Percentiles rank a stretch among this genome's conserved stretches.
Evolutionary conservation across 2,329 filamentous ascomycete genomes (phyloP).

Genomic region (Aspergillus pseudonomiae): DNA sequence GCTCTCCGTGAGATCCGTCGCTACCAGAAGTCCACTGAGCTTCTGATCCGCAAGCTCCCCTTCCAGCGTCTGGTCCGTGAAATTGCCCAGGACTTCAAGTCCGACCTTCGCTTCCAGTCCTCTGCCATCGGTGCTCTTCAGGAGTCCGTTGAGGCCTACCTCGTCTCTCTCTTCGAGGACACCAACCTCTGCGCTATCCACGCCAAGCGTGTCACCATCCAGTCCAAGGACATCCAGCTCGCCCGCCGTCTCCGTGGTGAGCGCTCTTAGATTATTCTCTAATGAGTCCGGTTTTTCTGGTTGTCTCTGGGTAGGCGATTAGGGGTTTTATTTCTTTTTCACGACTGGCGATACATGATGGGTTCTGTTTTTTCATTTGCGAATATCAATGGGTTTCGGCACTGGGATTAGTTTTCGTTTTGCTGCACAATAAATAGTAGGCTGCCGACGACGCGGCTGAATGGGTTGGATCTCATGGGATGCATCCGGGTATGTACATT

Average conservation of each 20-base stretch:
- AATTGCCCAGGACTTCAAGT: conserved; percentile 95
- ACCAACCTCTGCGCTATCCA: conserved; percentile 99
- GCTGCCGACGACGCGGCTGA: conserved; percentile 30
- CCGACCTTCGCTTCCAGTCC: conserved; percentile 94
- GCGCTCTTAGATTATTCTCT: conserved; percentile 66
- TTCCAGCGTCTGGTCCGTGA: conserved; percentile 98
- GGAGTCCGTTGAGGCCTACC: conserved; percentile 98
- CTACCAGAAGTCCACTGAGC: conserved; percentile 96
- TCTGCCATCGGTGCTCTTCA: conserved; percentile 96
- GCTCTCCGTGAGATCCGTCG: conserved; percentile 98
- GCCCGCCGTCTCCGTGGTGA: conserved; percentile 93
- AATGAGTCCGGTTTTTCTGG: conserved; percentile 33
- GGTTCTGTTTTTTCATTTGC: conserved; percentile 38
- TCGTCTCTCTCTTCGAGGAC: conserved; percentile 97
- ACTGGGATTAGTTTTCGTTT: conserved; percentile 39
- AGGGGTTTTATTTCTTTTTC: conserved; percentile 42
- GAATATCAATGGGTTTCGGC: conserved; percentile 44
- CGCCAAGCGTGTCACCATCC: conserved; percentile 99
- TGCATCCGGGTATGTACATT: conserved; percentile 39
- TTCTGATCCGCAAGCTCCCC: conserved; percentile 94
- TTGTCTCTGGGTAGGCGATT: conserved; percentile 45
- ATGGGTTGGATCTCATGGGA: conserved; percentile 35
- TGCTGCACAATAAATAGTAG: conserved; percentile 35
- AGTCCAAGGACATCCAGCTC: conserved; percentile 90
- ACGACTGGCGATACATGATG: conserved; percentile 50